Base-by-base conservation (phyloP, 768 basidiomycete genomes). In the Glaciozyma antarctica region DNA sequence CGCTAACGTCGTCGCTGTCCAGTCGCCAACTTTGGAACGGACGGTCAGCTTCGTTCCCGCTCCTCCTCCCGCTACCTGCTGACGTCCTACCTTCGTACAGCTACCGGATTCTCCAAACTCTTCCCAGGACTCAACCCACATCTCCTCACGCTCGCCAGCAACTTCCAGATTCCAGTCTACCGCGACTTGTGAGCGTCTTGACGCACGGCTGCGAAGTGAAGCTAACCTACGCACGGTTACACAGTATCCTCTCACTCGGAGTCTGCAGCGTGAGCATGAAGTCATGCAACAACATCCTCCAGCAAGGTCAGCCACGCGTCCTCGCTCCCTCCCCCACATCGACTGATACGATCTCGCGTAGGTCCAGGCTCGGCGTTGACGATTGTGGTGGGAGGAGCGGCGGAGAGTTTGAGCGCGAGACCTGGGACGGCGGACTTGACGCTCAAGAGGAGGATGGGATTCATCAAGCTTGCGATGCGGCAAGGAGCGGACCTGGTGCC, bases 351-450 rank as follows among this genome's bases (percentile, higher is more conserved):
- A 19, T 16, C 48, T 48, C n/a, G 24, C 26, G 3, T 80, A 81
- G 79, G 79, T 24, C 74, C 77, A 1, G 80, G 80, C 15, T 73
- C 73, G 22, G 85, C 90, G 0, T 91, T 98, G 72, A 88, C 88
- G 5, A 98, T 99, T 65, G 93, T 99, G 5, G 86, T 99, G 1
- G 95, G 95, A 1, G 95, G 95, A 28, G 94, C 95, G 0, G 87
- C 93, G 21, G 95, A 98, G 80, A 90, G 88, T 76, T 77, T 99
- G 73, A 87, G 85, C 71, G 95, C 95, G 12, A 88, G 86, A 70
- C 95, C 95, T 2, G 95, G 95, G n/a, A 99, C 95, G 43, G 93
- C 91, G 30, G 93, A 81, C 69, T 67, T 81, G 72, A 80, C 79
- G 15, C 73, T 81, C 58, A 77, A 73, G 70, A 76, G 77, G 58